A percentile compares a stretch with the other conserved stretches of the same genome.
These are phyloP conservation scores for Cyclanthera cordifolia DNA, from an alignment of 306 rosid genomes.

Conservation along the genomic window DNA sequence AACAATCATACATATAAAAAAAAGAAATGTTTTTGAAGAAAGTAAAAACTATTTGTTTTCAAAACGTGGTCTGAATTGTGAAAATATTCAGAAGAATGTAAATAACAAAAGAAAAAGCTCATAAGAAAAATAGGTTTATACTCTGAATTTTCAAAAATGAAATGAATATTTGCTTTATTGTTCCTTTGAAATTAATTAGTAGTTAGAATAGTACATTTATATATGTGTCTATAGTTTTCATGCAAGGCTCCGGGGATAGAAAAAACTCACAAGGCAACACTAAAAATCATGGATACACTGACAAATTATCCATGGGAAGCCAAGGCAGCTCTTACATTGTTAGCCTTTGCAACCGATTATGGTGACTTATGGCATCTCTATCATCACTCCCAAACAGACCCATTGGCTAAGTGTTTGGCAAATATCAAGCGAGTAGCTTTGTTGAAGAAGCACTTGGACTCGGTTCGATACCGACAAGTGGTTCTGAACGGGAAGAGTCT, in stretches of 20 bases:
- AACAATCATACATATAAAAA: no score
- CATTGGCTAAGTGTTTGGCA: constrained; percentile 5
- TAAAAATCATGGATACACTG: not conserved
- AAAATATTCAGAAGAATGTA: no score
- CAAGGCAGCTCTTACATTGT: constrained; percentile 4
- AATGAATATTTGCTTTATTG: no score
- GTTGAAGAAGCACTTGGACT: not conserved
- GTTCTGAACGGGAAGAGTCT: not conserved
- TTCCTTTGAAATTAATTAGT: not conserved
- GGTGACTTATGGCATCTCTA: not conserved
- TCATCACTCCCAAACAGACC: not conserved
- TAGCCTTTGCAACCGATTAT: constrained; percentile 5
- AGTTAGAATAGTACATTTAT: not conserved
- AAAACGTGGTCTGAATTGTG: no score
- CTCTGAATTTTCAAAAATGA: not conserved
- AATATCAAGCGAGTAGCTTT: not conserved
- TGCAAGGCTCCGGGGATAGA: constrained; percentile 10
- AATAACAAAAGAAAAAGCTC: no score
- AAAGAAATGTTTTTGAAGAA: no score
- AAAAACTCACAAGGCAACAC: not conserved
- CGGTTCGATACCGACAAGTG: not conserved
- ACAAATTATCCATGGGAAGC: constrained; percentile 1
- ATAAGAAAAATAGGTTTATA: no score
- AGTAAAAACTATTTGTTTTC: no score
- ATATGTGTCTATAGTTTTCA: not conserved